Percentiles rank a stretch among this genome's conserved stretches.
Evolutionary conservation across 2,329 filamentous ascomycete species (phyloP).

Genomic region (Chrysosporium queenslandicum): DNA sequence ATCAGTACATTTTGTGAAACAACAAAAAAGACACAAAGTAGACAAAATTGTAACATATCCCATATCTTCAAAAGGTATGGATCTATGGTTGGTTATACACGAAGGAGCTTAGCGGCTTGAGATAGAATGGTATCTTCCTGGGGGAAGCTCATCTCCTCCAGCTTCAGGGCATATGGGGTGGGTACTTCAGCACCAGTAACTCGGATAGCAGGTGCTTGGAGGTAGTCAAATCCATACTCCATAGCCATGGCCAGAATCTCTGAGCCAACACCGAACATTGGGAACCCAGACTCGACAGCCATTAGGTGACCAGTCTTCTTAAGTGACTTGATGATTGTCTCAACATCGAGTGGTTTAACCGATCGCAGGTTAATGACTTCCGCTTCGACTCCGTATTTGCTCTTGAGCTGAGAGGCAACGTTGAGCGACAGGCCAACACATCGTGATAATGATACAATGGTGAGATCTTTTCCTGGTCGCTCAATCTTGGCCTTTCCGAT

Average conservation of each 20-base stretch:
- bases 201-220: conserved; percentile 84
- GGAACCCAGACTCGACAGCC: conserved; percentile 90
- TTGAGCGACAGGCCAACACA: conserved; percentile 85
- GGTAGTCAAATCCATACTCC: conserved; percentile 98
- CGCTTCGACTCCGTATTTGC: conserved; percentile 89
- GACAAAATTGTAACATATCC: background rate
- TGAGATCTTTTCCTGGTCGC: conserved; percentile 88
- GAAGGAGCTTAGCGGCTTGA: conserved; percentile 81
- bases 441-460: conserved; percentile 87
- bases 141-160: conserved; percentile 94
- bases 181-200: conserved; percentile 96
- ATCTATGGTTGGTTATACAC: conserved; percentile 47
- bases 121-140: conserved; percentile 77
- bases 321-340: conserved; percentile 89
- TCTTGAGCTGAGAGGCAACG: conserved; percentile 84
- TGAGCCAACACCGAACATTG: conserved; percentile 80
- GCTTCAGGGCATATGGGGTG: conserved; percentile 83
- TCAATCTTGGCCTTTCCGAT: conserved; percentile 99
- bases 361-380: conserved; percentile 98
- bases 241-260: conserved; percentile 91
- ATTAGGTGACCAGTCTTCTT: conserved; percentile 97
- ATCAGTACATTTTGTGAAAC: conserved; percentile 8
- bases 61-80: background rate
- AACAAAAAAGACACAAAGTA: background rate
- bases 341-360: conserved; percentile 90